These are phyloP conservation scores for Cladosporium sp. DNA, from an alignment of 2,329 filamentous ascomycete genomes.

Conservation along the genomic window DNA sequence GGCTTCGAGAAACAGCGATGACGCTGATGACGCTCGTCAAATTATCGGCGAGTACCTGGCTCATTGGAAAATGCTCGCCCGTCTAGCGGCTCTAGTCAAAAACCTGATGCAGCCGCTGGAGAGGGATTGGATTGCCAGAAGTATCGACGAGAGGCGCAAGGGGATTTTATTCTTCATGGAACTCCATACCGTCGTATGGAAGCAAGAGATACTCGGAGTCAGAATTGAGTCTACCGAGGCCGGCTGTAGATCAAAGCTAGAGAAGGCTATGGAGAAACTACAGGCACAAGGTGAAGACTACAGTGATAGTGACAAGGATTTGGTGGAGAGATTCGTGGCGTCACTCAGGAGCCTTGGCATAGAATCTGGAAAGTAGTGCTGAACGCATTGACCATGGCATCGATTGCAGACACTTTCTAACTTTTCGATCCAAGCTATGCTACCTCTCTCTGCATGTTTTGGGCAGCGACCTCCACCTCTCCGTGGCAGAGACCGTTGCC, in stretches of 20 bases:
- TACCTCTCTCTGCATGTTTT: not conserved
- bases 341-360: not conserved
- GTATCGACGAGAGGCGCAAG: not conserved
- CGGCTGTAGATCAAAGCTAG: not conserved
- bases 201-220: not conserved
- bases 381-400: not conserved
- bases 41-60: not conserved
- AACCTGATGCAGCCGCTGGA: constrained; percentile 4
- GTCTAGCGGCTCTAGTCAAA: not conserved
- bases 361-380: not conserved
- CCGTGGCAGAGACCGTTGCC: not conserved
- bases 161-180: not conserved
- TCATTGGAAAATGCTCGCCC: not conserved
- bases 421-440: no score
- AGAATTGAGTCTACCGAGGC: not conserved
- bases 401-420: no score
- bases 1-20: not conserved
- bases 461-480: not conserved
- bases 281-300: not conserved
- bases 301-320: not conserved
- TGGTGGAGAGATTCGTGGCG: not conserved
- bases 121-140: not conserved
- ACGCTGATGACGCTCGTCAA: not conserved
- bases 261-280: not conserved
- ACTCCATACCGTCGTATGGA: not conserved